Evolutionary conservation across 2,329 filamentous ascomycete species (phyloP).

Genomic region (Diaporthe citrichinensis): DNA sequence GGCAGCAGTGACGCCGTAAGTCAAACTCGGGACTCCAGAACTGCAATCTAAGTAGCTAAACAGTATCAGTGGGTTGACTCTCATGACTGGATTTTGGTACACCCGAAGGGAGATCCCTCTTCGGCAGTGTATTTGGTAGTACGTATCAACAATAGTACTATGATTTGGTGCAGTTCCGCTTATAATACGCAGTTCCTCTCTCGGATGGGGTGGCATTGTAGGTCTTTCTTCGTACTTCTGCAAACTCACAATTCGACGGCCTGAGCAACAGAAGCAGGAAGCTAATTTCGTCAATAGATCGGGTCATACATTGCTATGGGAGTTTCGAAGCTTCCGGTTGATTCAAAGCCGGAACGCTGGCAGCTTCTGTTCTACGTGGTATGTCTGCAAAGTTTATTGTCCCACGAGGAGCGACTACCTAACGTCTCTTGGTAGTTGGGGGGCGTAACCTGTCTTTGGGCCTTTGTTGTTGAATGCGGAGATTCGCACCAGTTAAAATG

Average conservation of each 20-base stretch:
- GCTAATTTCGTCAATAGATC: neutral
- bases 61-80: conserved; percentile 44
- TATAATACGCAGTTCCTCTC: neutral
- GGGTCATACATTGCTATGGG: neutral
- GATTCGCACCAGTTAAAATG: no score
- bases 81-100: conserved; percentile 56
- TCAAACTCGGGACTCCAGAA: no score
- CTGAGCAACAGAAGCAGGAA: neutral
- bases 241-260: rapidly evolving
- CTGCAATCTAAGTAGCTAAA: no score
- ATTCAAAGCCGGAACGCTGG: neutral
- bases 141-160: neutral
- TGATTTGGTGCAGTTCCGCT: neutral
- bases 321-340: neutral
- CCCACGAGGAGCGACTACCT: neutral
- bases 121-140: conserved; percentile 53
- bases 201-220: neutral
- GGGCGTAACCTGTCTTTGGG: neutral
- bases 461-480: no score
- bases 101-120: conserved; percentile 53
- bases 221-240: neutral
- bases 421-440: neutral
- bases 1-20: conserved; percentile 50
- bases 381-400: neutral
- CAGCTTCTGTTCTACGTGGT: neutral